phyloP scores from a whole-genome alignment of 768 basidiomycete genomes.

The Rhodosporidiobolus sp. region DNA sequence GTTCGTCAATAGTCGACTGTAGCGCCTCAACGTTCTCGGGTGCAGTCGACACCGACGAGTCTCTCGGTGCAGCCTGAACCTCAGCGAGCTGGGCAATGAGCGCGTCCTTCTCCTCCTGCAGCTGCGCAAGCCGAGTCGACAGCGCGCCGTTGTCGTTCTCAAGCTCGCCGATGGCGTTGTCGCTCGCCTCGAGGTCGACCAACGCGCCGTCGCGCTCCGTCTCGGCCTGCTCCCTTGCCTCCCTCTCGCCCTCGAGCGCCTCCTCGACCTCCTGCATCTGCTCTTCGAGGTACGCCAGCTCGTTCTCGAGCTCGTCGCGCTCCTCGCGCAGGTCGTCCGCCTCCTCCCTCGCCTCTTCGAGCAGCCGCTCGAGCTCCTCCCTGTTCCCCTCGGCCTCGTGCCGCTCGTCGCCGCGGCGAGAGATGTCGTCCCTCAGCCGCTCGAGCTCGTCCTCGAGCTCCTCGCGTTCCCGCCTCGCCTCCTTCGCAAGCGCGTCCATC shows the following conservation, averaged over 20 bases:
- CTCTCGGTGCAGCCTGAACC: too few relatives aligned
- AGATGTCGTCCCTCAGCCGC: background rate
- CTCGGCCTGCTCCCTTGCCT: background rate
- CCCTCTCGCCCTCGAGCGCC: background rate
- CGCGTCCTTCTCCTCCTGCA: background rate
- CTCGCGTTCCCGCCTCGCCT: background rate
- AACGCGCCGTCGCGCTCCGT: background rate
- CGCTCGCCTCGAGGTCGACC: background rate
- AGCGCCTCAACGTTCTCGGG: background rate
- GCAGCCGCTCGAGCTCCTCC: constrained; percentile 15
- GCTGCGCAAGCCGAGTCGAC: background rate
- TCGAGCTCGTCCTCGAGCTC: background rate
- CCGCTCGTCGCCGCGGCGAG: background rate
- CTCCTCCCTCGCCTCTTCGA: background rate
- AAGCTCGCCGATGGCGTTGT: background rate
- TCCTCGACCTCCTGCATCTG: background rate
- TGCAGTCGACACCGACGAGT: background rate
- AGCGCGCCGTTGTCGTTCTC: background rate
- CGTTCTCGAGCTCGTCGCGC: constrained; percentile 18
- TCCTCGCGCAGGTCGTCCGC: background rate
- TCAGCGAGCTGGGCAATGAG: background rate
- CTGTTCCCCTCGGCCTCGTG: background rate
- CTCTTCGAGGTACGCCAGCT: constrained; percentile 29
- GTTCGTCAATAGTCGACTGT: background rate
- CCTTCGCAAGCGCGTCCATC: background rate